These are phyloP conservation scores for Stemphylium vesicarium DNA, from an alignment of 2,329 filamentous ascomycete species.

Conservation along the genomic window DNA sequence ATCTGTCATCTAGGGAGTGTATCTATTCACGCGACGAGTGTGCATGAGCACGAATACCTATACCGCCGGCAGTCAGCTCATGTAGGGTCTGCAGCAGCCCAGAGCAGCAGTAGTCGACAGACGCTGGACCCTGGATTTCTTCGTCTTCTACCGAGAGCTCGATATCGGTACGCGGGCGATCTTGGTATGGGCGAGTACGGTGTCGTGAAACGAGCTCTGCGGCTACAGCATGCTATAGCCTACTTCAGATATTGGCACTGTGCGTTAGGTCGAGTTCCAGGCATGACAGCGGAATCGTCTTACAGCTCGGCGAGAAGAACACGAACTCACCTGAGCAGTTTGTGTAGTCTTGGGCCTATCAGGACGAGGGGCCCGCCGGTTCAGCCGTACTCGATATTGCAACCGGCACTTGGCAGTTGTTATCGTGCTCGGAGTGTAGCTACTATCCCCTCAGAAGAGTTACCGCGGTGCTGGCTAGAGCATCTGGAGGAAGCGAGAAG, in stretches of 20 bases:
- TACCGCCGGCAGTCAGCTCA: conserved; percentile 9
- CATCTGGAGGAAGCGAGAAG: conserved; percentile 10
- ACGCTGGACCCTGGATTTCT: conserved; percentile 16
- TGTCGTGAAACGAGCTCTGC: conserved; percentile 14
- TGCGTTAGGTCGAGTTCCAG: conserved; percentile 18
- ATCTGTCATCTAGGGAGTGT: conserved; percentile 7
- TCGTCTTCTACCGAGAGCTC: conserved; percentile 16
- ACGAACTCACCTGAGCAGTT: conserved; percentile 41
- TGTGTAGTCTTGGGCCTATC: conserved; percentile 33
- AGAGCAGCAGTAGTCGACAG: conserved; percentile 15
- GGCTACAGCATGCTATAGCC: conserved; percentile 17
- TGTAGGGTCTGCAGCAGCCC: conserved; percentile 14
- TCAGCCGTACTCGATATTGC: conserved; percentile 46
- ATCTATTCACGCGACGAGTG: conserved; percentile 4
- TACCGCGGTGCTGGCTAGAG: conserved; percentile 17
- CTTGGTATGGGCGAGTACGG: conserved; percentile 13
- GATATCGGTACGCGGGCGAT: conserved; percentile 24
- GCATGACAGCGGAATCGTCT: conserved; percentile 5
- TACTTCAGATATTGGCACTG: conserved; percentile 25
- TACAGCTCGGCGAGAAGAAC: conserved; percentile 20
- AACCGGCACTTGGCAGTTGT: conserved; percentile 36
- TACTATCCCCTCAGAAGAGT: conserved; percentile 22
- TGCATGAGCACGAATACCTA: background rate
- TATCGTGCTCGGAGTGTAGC: conserved; percentile 28
- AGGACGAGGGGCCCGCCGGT: conserved; percentile 38